Base-by-base conservation (phyloP, 1,284 basidiomycete genomes). In the Austroboletus rostrupii region DNA sequence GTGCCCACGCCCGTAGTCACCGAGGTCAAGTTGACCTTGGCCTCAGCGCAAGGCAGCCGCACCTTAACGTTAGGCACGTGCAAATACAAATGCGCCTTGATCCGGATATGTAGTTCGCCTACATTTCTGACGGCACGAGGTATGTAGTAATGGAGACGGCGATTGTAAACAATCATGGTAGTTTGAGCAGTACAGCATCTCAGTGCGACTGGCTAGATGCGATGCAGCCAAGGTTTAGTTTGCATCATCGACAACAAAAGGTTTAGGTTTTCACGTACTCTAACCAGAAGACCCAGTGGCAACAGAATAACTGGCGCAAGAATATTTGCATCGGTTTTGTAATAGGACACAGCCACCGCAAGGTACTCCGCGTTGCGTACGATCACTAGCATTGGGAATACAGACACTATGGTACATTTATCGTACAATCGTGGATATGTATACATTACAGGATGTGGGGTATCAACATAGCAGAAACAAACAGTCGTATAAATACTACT, bases 51-150 rank as follows among this genome's bases (percentile, higher is more conserved):
- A 53, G 57, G 59, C 50, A 45, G 40, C 43, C 57, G 28, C 52
- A 28, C 54, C 44, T 29, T 35, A 14, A 31, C 19, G 28, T 28
- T 26, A 38, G 21, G 43, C 61, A 62, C 60, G 61, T 52, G 56
- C 37, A 32, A n/a, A 43, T 28, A 41, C 44, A 39, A 41, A 47
- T 46, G 43, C 28, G 16, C 47, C 50, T 50, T 55, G 61, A 59
- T 62, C 60, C 58, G 60, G 49, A 13, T 32, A 33, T 50, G 48
- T 50, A 42, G 32, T 44, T 49, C 40, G 47, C 28, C 35, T 51
- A 32, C 54, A 56, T 53, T 49, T 33, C 49, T 54, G 42, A 54
- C 45, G 16, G 28, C 61, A 63, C 47, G 57, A 60, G 59, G 57
- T 49, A 36, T 44, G 44, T 16, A 43, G 28, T 48, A 46, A 48